These are phyloP conservation scores for Apiospora pterosperma DNA, from an alignment of 2,329 filamentous ascomycete genomes.

Conservation along the genomic window DNA sequence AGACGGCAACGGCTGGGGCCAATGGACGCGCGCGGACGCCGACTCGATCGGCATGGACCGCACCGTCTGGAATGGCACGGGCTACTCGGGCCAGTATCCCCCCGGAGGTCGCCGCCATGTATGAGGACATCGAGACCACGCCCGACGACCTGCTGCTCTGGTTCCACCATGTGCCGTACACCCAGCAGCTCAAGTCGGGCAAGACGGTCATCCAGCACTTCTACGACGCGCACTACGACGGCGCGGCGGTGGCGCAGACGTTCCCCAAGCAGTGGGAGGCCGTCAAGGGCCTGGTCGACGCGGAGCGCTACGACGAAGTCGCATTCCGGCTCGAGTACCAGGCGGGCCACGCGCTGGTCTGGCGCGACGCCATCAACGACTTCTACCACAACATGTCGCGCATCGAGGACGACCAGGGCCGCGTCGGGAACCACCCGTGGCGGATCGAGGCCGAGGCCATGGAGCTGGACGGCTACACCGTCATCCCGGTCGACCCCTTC, in stretches of 20 bases:
- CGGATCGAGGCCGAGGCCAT: conserved; percentile 69
- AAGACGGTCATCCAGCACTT: conserved; percentile 60
- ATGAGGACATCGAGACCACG: conserved; percentile 59
- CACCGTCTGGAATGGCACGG: conserved; percentile 65
- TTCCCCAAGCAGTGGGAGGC: conserved; percentile 54
- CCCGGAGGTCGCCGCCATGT: conserved; percentile 52
- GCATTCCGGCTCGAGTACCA: conserved; percentile 60
- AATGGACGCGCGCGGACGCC: conserved; percentile 66
- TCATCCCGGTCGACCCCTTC: conserved; percentile 51
- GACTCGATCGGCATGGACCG: conserved; percentile 67
- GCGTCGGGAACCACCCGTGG: conserved; percentile 60
- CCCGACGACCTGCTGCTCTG: conserved; percentile 67
- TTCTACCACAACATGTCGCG: conserved; percentile 61
- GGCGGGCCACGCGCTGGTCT: conserved; percentile 66
- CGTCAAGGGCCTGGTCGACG: conserved; percentile 54
- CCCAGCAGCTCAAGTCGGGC: conserved; percentile 56
- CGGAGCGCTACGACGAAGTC: conserved; percentile 55
- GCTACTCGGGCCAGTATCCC: conserved; percentile 64
- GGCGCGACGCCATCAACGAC: conserved; percentile 63
- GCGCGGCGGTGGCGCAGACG: conserved; percentile 56
- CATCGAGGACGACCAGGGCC: conserved; percentile 52
- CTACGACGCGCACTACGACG: conserved; percentile 51
- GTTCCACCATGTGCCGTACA: conserved; percentile 74
- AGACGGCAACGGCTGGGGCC: conserved; percentile 67
- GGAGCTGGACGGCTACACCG: conserved; percentile 54